Conservation (phyloP, 495 filamentous ascomycete species). For the Oidiodendron maius region DNA sequence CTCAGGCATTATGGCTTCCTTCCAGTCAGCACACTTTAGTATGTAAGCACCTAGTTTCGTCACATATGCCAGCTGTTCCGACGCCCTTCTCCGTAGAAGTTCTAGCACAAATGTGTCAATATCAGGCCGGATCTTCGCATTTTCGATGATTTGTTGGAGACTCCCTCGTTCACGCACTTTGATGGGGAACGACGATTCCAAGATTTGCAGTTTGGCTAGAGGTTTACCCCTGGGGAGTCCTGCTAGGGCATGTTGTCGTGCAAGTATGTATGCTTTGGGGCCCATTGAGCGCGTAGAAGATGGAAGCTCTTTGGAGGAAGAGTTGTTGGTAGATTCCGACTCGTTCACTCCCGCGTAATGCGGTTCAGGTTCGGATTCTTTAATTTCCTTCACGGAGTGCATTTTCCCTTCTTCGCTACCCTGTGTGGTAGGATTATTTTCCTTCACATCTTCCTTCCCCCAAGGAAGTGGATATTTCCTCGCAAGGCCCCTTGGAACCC, state of each 20-base stretch:
- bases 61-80: constrained; percentile 32
- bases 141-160: background rate
- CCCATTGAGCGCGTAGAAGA: constrained; percentile 1
- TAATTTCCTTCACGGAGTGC: background rate
- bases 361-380: background rate
- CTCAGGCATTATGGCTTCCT: constrained; percentile 25
- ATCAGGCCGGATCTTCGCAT: constrained; percentile 46
- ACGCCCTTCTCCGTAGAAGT: constrained; percentile 41
- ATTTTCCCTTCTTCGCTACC: background rate
- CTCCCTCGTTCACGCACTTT: background rate
- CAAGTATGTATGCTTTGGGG: constrained; percentile 23
- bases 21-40: constrained; percentile 21
- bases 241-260: background rate
- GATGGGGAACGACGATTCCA: background rate
- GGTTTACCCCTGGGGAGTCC: background rate
- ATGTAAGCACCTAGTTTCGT: constrained; percentile 17
- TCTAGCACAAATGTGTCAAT: constrained; percentile 58
- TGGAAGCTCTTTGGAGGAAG: background rate
- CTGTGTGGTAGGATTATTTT: background rate
- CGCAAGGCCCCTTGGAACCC: constrained; percentile 46
- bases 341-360: too few relatives aligned
- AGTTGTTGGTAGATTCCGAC: background rate
- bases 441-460: background rate
- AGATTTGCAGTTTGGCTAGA: background rate
- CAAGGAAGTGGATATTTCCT: background rate